phyloP scores from a whole-genome alignment of 2,329 filamentous ascomycete species.

The Ambrosiella cleistominuta region DNA sequence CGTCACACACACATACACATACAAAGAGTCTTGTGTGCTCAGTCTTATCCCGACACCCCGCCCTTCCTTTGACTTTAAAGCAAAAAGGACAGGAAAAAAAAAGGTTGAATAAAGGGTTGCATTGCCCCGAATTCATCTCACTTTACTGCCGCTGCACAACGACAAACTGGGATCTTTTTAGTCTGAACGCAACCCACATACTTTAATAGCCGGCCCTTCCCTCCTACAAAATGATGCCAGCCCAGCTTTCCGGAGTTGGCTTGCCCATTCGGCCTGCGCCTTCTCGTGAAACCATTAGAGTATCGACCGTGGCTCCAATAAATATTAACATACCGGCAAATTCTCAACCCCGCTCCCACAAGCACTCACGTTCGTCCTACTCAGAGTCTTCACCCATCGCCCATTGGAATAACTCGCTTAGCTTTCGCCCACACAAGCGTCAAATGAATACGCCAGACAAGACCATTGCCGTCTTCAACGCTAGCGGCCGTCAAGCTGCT shows the following conservation, averaged over 20 bases:
- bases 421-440: slow-evolving; percentile 42
- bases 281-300: slow-evolving; percentile 15
- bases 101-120: background rate
- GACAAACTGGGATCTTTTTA: background rate
- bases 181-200: background rate
- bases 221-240: slow-evolving; percentile 17
- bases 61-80: slow-evolving; percentile 1
- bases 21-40: background rate
- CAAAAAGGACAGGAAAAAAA: background rate
- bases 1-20: background rate
- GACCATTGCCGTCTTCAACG: slow-evolving; percentile 88
- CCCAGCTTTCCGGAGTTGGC: slow-evolving; percentile 20
- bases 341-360: slow-evolving; percentile 26
- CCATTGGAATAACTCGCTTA: slow-evolving; percentile 42
- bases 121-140: slow-evolving; percentile 1
- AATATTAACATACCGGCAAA: slow-evolving; percentile 6
- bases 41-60: background rate
- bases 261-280: slow-evolving; percentile 21
- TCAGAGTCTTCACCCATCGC: slow-evolving; percentile 40
- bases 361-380: slow-evolving; percentile 44
- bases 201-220: background rate
- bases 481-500: slow-evolving; percentile 85
- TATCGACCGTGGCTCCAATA: slow-evolving; percentile 9
- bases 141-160: background rate
- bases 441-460: slow-evolving; percentile 46